Conservation (phyloP, 371 early-diverging fungal species). For the Entomophthora muscae region DNA sequence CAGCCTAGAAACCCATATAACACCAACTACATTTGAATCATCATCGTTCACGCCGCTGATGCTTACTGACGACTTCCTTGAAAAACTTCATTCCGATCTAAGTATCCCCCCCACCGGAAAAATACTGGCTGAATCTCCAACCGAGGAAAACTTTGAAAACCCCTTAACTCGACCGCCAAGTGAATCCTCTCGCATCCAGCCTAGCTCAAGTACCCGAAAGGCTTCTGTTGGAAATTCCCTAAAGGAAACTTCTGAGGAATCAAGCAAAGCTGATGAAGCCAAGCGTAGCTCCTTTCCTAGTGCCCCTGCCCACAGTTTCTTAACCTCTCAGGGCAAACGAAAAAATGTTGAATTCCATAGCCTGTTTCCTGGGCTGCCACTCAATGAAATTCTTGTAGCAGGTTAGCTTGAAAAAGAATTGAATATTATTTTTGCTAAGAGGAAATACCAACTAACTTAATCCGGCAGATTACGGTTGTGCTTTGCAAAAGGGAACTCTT, state of each 20-base stretch:
- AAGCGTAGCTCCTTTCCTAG: too few relatives aligned
- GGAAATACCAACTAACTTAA: too few relatives aligned
- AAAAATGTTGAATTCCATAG: constrained; percentile 29
- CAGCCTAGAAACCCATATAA: too few relatives aligned
- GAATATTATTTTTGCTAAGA: background rate
- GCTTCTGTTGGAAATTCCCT: background rate
- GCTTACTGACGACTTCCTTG: background rate
- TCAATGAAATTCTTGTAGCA: constrained; percentile 37
- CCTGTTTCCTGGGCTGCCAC: constrained; percentile 38
- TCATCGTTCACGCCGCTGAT: background rate
- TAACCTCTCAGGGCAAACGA: too few relatives aligned
- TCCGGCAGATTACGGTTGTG: constrained; percentile 73
- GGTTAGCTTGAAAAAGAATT: constrained; percentile 16
- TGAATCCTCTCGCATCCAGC: background rate
- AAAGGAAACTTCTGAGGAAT: background rate
- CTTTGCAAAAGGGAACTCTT: constrained; percentile 78
- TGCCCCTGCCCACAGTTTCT: too few relatives aligned
- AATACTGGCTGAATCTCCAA: background rate
- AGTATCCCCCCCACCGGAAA: background rate
- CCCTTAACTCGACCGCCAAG: background rate
- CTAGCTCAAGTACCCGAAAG: background rate
- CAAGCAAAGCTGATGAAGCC: background rate
- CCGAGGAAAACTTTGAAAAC: background rate
- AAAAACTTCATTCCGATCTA: background rate
- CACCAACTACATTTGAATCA: too few relatives aligned